phyloP scores from a whole-genome alignment of 2,329 filamentous ascomycete species.

The Penicillium vulpinum region DNA sequence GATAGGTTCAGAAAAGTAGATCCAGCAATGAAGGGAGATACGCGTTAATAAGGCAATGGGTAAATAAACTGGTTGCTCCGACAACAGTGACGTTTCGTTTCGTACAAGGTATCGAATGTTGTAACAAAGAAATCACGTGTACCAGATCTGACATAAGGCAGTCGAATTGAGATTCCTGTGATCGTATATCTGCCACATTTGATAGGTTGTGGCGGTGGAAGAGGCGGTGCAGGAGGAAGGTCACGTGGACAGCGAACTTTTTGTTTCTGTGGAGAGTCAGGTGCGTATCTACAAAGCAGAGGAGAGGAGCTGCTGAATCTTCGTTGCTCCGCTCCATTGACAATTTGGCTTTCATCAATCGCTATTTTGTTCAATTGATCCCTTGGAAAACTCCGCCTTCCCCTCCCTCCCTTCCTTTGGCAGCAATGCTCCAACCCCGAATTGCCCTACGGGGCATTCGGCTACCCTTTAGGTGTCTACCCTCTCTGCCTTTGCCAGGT shows the following conservation, averaged over 20 bases:
- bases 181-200: neutral
- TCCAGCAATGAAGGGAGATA: constrained; percentile 27
- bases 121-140: constrained; percentile 3
- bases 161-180: neutral
- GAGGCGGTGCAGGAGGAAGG: constrained; percentile 3
- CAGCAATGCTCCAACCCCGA: constrained; percentile 66
- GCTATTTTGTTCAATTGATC: neutral
- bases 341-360: neutral
- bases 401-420: neutral
- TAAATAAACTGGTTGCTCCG: constrained; percentile 38
- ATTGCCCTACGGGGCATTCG: constrained; percentile 57
- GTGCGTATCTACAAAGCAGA: constrained; percentile 6
- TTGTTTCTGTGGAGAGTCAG: constrained; percentile 12
- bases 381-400: neutral
- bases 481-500: constrained; percentile 38
- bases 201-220: neutral
- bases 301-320: constrained; percentile 1
- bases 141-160: neutral
- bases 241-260: constrained; percentile 27
- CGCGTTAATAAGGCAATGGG: constrained; percentile 18
- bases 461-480: constrained; percentile 50
- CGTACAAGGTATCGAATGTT: neutral
- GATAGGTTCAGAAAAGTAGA: constrained; percentile 14
- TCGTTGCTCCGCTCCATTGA: constrained; percentile 7
- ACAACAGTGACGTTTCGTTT: constrained; percentile 49